phyloP scores from a whole-genome alignment of 2,329 filamentous ascomycete genomes.

The Atkinsonella hypoxylon region DNA sequence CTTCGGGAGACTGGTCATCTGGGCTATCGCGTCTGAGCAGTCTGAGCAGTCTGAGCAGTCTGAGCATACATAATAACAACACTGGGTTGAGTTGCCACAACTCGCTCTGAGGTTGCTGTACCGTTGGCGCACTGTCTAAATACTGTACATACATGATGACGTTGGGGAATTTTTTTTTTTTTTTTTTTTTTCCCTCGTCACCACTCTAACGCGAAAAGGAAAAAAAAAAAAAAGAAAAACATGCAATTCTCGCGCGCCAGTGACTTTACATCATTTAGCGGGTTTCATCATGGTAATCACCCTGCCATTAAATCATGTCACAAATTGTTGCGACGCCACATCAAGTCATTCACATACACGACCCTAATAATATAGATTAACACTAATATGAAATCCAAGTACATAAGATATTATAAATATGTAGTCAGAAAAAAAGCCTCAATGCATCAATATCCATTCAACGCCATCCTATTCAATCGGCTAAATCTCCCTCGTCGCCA shows the following conservation, averaged over 20 bases:
- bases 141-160: too few species aligned
- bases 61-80: background rate
- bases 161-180: too few species aligned
- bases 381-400: background rate
- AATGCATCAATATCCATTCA: background rate
- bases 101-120: background rate
- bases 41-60: too few species aligned
- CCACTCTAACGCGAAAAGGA: too few species aligned
- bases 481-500: background rate
- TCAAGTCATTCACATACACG: background rate
- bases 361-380: background rate
- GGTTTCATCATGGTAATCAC: too few species aligned
- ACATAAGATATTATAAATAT: background rate
- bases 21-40: background rate
- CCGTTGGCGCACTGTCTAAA: background rate
- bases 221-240: too few species aligned
- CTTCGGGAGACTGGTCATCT: background rate
- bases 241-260: too few species aligned
- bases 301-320: too few species aligned
- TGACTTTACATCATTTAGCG: too few species aligned
- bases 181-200: too few species aligned
- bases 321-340: too few species aligned
- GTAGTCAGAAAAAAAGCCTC: background rate
- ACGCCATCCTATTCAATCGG: background rate
- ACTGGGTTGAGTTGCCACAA: background rate